Percentiles rank a stretch among this genome's conserved stretches.
phyloP scores from a whole-genome alignment of 192 early-diverging fungal species.

The Funneliformis mosseae region DNA sequence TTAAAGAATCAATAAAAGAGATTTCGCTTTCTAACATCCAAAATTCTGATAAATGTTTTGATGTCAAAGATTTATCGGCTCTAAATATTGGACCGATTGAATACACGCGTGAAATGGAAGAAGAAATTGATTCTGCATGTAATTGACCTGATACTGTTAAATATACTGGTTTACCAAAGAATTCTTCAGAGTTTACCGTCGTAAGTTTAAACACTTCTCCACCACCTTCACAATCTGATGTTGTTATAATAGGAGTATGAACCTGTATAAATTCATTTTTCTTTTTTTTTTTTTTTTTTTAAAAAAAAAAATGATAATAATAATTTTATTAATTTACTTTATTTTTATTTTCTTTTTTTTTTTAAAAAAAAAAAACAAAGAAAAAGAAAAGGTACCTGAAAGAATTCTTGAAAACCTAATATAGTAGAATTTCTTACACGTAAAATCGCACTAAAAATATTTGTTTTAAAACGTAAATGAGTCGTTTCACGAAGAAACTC shows the following conservation, averaged over 20 bases:
- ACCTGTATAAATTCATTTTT: constrained; percentile 73
- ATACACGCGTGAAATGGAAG: constrained; percentile 74
- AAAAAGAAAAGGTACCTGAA: constrained; percentile 51
- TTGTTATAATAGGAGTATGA: constrained; percentile 82
- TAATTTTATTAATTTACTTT: not conserved
- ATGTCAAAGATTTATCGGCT: constrained; percentile 79
- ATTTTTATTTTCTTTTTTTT: too few species aligned
- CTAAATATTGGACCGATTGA: constrained; percentile 83
- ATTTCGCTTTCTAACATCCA: constrained; percentile 94
- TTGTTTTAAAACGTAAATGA: constrained; percentile 75
- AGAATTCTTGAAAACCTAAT: constrained; percentile 72
- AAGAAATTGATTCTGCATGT: constrained; percentile 77
- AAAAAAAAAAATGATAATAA: not conserved
- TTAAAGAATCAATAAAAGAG: constrained; percentile 66
- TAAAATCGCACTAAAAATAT: constrained; percentile 72
- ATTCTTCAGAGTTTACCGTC: constrained; percentile 46
- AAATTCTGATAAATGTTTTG: constrained; percentile 88
- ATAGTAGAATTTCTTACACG: constrained; percentile 70
- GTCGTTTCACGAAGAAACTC: constrained; percentile 79
- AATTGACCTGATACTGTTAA: constrained; percentile 87
- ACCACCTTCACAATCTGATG: constrained; percentile 88
- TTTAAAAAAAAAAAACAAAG: not conserved
- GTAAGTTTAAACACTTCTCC: constrained; percentile 79
- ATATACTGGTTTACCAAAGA: constrained; percentile 75
- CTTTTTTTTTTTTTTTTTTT: constrained; percentile 52